Percentiles rank a stretch among this genome's conserved stretches.
Conservation (phyloP, 805 yeast species). For the Yamadazyma kitorensis region DNA sequence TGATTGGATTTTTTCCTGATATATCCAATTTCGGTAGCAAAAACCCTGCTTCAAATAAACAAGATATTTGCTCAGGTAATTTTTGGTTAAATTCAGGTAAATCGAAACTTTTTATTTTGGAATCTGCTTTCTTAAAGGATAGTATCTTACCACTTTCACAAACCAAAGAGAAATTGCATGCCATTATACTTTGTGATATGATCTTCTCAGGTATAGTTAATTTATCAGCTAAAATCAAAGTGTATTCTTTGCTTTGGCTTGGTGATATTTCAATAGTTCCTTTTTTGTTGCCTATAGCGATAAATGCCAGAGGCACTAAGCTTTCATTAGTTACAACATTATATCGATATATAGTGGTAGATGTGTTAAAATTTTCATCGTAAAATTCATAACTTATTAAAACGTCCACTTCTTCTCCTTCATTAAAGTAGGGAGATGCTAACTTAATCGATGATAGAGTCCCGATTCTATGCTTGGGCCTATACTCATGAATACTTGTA, state of each 20-base stretch:
- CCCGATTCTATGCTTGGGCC: slow-evolving; percentile 12
- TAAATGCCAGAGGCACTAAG: slow-evolving; percentile 27
- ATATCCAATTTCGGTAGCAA: slow-evolving; percentile 33
- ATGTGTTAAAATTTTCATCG: slow-evolving; percentile 12
- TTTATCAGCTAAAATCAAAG: slow-evolving; percentile 26
- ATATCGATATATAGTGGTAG: slow-evolving; percentile 28
- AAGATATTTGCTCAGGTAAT: slow-evolving; percentile 19
- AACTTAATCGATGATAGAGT: slow-evolving; percentile 34
- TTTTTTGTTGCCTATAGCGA: slow-evolving; percentile 22
- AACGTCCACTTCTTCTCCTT: slow-evolving; percentile 44
- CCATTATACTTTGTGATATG: slow-evolving; percentile 31
- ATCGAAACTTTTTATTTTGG: not conserved
- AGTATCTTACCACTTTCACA: slow-evolving; percentile 24
- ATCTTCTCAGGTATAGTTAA: slow-evolving; percentile 22
- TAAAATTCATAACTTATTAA: slow-evolving; percentile 37
- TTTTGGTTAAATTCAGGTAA: slow-evolving; percentile 13
- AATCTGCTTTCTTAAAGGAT: not conserved
- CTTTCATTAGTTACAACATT: slow-evolving; percentile 20
- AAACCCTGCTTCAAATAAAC: slow-evolving; percentile 56
- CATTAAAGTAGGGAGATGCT: slow-evolving; percentile 43
- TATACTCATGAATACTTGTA: slow-evolving; percentile 2
- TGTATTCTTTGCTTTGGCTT: slow-evolving; percentile 5
- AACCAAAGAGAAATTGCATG: slow-evolving; percentile 29
- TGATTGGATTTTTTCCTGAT: slow-evolving; percentile 21
- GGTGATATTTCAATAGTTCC: not conserved